phyloP scores from a whole-genome alignment of 2,329 filamentous ascomycete species.

The Rhinocladiella mackenziei region DNA sequence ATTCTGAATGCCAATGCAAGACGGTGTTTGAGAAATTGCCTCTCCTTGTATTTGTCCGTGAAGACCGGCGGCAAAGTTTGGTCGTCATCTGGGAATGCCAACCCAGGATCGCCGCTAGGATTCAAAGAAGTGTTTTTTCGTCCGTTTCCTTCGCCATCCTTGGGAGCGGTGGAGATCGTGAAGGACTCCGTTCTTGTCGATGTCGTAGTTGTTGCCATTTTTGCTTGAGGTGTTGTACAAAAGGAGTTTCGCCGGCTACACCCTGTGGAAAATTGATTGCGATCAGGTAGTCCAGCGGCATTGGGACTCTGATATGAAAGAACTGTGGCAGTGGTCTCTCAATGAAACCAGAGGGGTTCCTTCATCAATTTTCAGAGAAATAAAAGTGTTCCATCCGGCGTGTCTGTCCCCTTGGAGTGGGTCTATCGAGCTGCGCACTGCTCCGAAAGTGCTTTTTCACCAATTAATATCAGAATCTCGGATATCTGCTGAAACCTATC shows the following conservation, averaged over 20 bases:
- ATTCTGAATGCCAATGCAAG: constrained; percentile 47
- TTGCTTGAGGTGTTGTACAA: neutral
- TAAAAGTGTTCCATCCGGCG: neutral
- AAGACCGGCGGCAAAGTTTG: neutral
- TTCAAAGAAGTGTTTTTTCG: neutral
- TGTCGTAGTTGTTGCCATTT: neutral
- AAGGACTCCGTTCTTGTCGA: neutral
- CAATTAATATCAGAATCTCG: neutral
- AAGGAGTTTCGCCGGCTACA: neutral
- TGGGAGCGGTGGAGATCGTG: neutral
- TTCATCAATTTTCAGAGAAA: neutral
- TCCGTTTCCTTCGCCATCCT: neutral
- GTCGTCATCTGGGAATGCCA: neutral
- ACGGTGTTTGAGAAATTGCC: constrained; percentile 45
- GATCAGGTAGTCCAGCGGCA: neutral
- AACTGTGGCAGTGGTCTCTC: no score
- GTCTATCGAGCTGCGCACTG: neutral
- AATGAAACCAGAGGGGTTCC: neutral
- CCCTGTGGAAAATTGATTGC: neutral
- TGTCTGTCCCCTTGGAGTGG: neutral
- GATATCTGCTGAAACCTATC: no score
- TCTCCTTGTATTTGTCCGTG: constrained; percentile 34
- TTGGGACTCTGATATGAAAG: no score
- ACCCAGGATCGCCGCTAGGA: neutral
- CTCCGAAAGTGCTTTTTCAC: neutral